Conservation (phyloP, 805 yeast species). For the Kodamaea sagamina region DNA sequence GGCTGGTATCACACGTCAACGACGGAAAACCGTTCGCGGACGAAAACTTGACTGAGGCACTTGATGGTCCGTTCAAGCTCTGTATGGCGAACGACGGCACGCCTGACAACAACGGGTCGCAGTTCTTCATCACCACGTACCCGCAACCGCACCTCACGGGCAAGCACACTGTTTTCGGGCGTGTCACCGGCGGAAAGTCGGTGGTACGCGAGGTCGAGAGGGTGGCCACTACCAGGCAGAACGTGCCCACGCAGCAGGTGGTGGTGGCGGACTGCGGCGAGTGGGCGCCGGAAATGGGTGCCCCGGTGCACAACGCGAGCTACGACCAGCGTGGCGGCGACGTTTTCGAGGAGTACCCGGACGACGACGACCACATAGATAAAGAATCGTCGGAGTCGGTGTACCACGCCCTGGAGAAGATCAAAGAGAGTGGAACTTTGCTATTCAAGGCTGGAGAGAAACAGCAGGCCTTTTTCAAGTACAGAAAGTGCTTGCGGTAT, state of each 20-base stretch:
- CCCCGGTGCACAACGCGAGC: conserved; percentile 66
- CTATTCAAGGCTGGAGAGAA: conserved; percentile 55
- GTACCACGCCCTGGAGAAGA: conserved; percentile 50
- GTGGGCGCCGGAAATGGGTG: conserved; percentile 54
- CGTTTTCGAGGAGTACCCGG: conserved; percentile 74
- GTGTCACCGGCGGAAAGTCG: conserved; percentile 65
- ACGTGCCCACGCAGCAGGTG: conserved; percentile 45
- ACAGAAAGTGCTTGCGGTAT: conserved; percentile 65
- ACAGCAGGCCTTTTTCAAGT: conserved; percentile 60
- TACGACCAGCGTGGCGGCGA: conserved; percentile 67
- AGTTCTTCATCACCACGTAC: conserved; percentile 69
- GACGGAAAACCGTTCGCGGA: conserved; percentile 44
- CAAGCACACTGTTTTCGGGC: conserved; percentile 77
- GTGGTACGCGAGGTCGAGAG: conserved; percentile 67
- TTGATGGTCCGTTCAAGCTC: conserved; percentile 51
- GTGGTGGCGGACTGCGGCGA: conserved; percentile 59
- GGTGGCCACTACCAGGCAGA: conserved; percentile 40
- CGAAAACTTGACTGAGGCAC: conserved; percentile 52
- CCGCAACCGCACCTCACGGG: conserved; percentile 75
- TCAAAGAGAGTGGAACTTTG: conserved; percentile 67
- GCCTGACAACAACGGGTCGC: conserved; percentile 55
- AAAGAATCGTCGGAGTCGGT: conserved; percentile 58
- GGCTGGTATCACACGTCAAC: conserved; percentile 30
- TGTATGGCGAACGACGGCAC: conserved; percentile 67
- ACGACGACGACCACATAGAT: conserved; percentile 62